Conservation (phyloP, 768 basidiomycete species). For the Thelephora ganbajun region DNA sequence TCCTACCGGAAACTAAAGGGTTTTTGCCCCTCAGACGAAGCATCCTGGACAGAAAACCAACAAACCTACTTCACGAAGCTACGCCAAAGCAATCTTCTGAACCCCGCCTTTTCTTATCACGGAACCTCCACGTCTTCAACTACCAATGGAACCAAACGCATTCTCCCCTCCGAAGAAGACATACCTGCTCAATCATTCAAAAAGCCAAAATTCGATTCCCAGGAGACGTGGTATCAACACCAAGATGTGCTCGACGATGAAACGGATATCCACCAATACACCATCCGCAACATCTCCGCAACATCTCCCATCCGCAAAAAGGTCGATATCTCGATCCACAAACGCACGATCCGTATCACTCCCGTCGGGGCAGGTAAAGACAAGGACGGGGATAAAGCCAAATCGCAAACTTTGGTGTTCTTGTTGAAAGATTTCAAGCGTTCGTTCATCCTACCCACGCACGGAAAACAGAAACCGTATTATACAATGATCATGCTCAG, state of each 20-base stretch:
- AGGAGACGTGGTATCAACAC: no score
- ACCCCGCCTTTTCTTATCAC: no score
- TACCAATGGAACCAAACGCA: no score
- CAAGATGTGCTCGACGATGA: slow-evolving; percentile 3
- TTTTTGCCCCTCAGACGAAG: no score
- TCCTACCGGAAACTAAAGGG: no score
- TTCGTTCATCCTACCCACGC: slow-evolving; percentile 60
- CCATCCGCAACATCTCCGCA: slow-evolving; percentile 51
- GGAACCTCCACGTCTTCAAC: no score
- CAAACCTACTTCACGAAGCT: no score
- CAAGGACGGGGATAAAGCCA: background rate
- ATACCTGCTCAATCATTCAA: no score
- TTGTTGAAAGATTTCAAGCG: slow-evolving; percentile 25
- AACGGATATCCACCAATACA: slow-evolving; percentile 33
- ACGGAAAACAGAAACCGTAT: slow-evolving; percentile 57
- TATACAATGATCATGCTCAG: slow-evolving; percentile 60
- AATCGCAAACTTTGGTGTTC: background rate
- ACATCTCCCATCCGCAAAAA: slow-evolving; percentile 69
- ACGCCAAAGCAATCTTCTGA: no score
- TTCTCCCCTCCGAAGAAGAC: no score
- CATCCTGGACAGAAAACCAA: no score
- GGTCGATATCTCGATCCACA: slow-evolving; percentile 47
- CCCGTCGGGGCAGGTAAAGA: slow-evolving; percentile 11
- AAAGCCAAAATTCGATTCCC: no score
- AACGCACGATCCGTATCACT: slow-evolving; percentile 33